Evolutionary conservation across 441 rosid species (phyloP), one percentile per base, ranked within the genome.

Genomic region (Flueggea neowawraea): DNA sequence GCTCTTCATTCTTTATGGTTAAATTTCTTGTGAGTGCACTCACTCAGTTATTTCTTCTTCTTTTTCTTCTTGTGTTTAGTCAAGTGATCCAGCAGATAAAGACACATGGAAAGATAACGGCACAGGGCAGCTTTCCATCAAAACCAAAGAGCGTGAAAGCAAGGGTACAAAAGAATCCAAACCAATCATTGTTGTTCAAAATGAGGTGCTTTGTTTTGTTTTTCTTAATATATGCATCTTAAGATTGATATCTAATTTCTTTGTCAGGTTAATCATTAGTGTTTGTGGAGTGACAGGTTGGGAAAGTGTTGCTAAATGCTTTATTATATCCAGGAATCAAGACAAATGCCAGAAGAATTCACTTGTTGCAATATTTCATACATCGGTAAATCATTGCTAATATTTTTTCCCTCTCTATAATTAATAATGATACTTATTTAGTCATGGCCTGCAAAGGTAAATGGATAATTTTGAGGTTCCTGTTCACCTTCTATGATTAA

Each of bases 31-130:
- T 62, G 60, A 22, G 28, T 22, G 28, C 28, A 22, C 28, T 22
- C 28, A 22, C 28, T 22, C 28, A 22, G 28, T 22, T 22, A 22
- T 22, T 22, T 22, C 28, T 22, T 22, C 28, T 22, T 22, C 28
- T 22, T 71, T 70, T 60, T 54, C 10, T 14, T 63, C 63, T 60
- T 67, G 74, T 49, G 64, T 53, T 22, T 75, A 84, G 90, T 74
- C 90, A 64, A 80, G 65, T 64, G 96, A 95, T 74, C 82, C 85
- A 44, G 69, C 75, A 16, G 97, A 85, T 73, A 86, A 82, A 82
- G 91, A 85, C 64, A 31, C 90, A 6, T 91, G 99, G 99, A 95
- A 90, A 75, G 99, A 95, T 72, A 89, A 77, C 80, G 99, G 99
- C 70, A 73, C 91, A 6, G 97, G 99, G 58, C 88, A 83, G 73